Evolutionary conservation across 139 green algal genomes (phyloP), one percentile per base, ranked within the genome.

Genomic region (Ettlia oleoabundans): DNA sequence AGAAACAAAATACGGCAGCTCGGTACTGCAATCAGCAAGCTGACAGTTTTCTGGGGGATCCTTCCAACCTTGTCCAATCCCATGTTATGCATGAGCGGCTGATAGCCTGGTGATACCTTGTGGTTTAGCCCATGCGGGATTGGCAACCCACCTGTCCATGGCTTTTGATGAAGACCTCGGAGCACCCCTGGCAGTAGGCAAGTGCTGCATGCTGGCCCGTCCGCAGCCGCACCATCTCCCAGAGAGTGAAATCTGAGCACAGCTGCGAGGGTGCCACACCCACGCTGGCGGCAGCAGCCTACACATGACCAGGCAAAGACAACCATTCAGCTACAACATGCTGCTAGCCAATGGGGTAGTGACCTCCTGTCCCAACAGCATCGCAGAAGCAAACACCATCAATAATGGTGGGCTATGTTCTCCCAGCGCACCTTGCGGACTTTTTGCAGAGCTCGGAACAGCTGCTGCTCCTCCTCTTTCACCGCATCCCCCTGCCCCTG

Each of bases 181-280:
- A 58, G 68, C 75, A 86, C 30, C 82, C 82, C 30, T 79, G 30
- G 38, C 70, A 83, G 40, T 42, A 10, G 38, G 55, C 51, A 30
- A 86, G 82, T 40, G 28, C 35, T 7, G 63, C 30, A 1, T 7
- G 33, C 32, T 69, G 22, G 35, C 47, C 77, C 13, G 82, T 75
- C 2, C 82, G 82, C 68, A 30, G 64, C 26, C 75, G 67, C 53
- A 61, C 62, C 30, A 86, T 69, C 68, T 86, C 82, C 82, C 75
- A 85, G 63, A 86, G 82, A 30, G 75, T 33, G 30, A 52, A 64
- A 55, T 86, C 82, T 30, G 42, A 42, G 22, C 58, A 24, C 10
- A 86, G 65, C 75, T 78, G 84, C 32, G 47, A 80, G 76, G 82
- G 82, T 0, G 75, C 82, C 24, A 86, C 76, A 3, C 41, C 74